phyloP scores from a whole-genome alignment of 805 yeast species.

The Candida andamanensis region DNA sequence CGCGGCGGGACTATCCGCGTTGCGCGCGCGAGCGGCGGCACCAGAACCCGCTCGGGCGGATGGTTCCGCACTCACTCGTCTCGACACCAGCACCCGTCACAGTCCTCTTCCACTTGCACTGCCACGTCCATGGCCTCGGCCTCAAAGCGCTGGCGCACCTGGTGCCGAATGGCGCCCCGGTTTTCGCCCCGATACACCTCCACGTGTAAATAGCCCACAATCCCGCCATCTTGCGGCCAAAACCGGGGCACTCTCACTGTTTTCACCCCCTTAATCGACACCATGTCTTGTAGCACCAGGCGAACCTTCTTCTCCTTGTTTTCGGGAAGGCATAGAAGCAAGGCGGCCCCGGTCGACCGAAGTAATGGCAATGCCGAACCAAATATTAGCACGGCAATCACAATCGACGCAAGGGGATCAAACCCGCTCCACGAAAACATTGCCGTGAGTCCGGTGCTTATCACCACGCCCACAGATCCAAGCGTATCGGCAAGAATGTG shows the following conservation, averaged over 20 bases:
- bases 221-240: constrained; percentile 54
- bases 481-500: constrained; percentile 94
- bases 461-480: constrained; percentile 96
- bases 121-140: constrained; percentile 47
- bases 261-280: constrained; percentile 70
- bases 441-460: constrained; percentile 76
- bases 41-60: no score
- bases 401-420: constrained; percentile 88
- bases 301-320: constrained; percentile 60
- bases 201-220: constrained; percentile 72
- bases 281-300: constrained; percentile 60
- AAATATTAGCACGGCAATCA: constrained; percentile 78
- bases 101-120: constrained; percentile 65
- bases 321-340: constrained; percentile 57
- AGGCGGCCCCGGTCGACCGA: constrained; percentile 69
- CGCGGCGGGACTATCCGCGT: no score
- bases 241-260: constrained; percentile 87
- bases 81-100: constrained; percentile 64
- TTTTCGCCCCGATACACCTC: constrained; percentile 68
- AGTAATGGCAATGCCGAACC: constrained; percentile 80
- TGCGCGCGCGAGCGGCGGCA: no score
- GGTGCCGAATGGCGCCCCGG: constrained; percentile 51
- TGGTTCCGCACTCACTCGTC: no score
- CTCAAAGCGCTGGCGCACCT: constrained; percentile 53
- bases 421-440: constrained; percentile 66